Evolutionary conservation across 139 green algal genomes (phyloP).

Genomic region (Edaphochlamys debaryana): DNA sequence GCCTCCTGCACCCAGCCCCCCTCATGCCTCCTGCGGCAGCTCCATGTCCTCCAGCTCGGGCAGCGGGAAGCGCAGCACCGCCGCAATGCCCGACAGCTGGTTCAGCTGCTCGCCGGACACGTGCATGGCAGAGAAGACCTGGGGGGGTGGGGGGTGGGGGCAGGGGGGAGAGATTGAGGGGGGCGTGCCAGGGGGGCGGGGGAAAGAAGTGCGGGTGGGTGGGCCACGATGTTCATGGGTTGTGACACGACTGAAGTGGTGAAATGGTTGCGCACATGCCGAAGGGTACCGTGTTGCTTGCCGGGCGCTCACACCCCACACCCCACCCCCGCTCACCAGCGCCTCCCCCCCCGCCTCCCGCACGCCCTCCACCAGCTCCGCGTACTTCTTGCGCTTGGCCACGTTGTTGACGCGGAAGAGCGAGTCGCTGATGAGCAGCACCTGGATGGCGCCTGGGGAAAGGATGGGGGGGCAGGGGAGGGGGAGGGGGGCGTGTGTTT

Average conservation of each 20-base stretch:
- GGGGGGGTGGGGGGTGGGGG: not conserved
- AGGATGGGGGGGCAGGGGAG: not conserved
- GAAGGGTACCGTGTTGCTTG: no score
- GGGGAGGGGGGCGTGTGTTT: no score
- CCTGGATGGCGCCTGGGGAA: constrained; percentile 79
- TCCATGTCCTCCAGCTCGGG: constrained; percentile 91
- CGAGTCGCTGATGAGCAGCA: constrained; percentile 80
- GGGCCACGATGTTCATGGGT: no score
- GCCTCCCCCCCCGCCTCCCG: constrained; percentile 78
- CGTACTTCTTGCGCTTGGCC: constrained; percentile 69
- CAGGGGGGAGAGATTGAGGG: not conserved
- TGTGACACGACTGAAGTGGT: no score
- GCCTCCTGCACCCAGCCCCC: not conserved
- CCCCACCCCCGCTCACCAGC: constrained; percentile 54
- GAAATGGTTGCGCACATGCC: no score
- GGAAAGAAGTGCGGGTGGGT: no score
- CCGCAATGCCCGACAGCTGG: constrained; percentile 88
- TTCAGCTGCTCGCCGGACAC: constrained; percentile 88
- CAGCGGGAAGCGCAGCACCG: constrained; percentile 92
- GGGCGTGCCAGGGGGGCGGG: no score
- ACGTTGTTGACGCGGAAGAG: constrained; percentile 88
- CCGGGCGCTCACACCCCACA: no score
- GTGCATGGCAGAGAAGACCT: constrained; percentile 82
- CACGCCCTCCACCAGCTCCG: constrained; percentile 89
- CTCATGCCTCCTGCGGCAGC: constrained; percentile 38